Percentiles rank a stretch among this genome's conserved stretches.
Evolutionary conservation across 805 yeast species (phyloP).

Genomic region (Wickerhamomyces rabaulensis): DNA sequence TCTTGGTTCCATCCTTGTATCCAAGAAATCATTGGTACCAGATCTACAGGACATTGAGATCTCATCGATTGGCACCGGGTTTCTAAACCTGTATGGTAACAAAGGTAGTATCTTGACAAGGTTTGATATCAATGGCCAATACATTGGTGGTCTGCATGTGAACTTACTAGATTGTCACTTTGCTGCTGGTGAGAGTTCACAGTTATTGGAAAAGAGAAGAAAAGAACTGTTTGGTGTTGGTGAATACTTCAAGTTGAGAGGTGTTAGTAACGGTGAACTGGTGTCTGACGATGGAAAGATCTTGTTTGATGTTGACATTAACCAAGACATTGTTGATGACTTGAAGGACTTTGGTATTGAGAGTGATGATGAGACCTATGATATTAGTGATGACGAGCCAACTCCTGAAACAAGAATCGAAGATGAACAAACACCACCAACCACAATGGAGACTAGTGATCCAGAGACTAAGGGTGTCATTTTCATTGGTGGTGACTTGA

Average conservation of each 20-base stretch:
- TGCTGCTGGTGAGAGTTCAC: constrained; percentile 42
- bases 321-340: neutral
- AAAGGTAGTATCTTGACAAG: constrained; percentile 34
- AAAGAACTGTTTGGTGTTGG: constrained; percentile 40
- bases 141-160: constrained; percentile 24
- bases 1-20: constrained; percentile 41
- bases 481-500: constrained; percentile 49
- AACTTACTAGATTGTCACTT: constrained; percentile 48
- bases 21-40: constrained; percentile 24
- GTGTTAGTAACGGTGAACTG: constrained; percentile 11
- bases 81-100: constrained; percentile 54
- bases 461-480: constrained; percentile 13
- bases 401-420: neutral
- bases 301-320: constrained; percentile 25
- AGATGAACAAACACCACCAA: constrained; percentile 1
- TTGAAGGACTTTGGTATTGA: constrained; percentile 10
- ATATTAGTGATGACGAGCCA: neutral
- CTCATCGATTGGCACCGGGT: constrained; percentile 50
- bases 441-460: neutral
- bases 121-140: neutral
- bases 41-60: constrained; percentile 37
- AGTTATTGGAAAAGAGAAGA: constrained; percentile 33
- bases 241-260: constrained; percentile 22
- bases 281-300: constrained; percentile 19
- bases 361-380: constrained; percentile 10